Evolutionary conservation across 768 basidiomycete genomes (phyloP).

Genomic region (Butyriboletus loyo): DNA sequence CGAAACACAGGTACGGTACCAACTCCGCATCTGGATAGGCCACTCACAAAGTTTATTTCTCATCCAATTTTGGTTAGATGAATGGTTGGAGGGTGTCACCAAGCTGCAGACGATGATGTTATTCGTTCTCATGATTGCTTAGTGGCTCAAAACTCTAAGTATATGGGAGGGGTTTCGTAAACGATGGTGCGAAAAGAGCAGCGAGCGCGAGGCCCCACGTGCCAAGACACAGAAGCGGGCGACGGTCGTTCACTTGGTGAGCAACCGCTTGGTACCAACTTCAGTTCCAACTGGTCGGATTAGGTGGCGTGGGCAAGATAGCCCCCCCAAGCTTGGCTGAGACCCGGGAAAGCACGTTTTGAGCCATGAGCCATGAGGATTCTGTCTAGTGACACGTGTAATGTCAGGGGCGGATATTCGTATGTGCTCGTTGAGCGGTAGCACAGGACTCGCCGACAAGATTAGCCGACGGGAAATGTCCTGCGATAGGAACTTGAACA

Average conservation of each 20-base stretch:
- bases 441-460: not conserved
- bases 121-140: constrained; percentile 24
- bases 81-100: not conserved
- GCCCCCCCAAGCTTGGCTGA: not conserved
- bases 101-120: not conserved
- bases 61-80: constrained; percentile 23
- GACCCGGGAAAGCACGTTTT: not conserved
- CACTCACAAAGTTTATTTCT: not conserved
- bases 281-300: not conserved
- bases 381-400: constrained; percentile 5
- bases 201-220: not conserved
- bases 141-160: constrained; percentile 12
- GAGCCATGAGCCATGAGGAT: not conserved
- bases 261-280: not conserved
- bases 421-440: not conserved
- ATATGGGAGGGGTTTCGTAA: constrained; percentile 24
- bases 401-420: constrained; percentile 1
- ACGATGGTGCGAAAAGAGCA: not conserved
- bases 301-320: not conserved
- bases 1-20: not conserved
- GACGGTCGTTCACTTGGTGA: not conserved
- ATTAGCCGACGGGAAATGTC: not conserved
- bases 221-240: not conserved
- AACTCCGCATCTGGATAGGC: constrained; percentile 1
- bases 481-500: constrained; percentile 17